Base-by-base conservation (phyloP, 331 rosid genomes). In the Acacia pycnantha region DNA sequence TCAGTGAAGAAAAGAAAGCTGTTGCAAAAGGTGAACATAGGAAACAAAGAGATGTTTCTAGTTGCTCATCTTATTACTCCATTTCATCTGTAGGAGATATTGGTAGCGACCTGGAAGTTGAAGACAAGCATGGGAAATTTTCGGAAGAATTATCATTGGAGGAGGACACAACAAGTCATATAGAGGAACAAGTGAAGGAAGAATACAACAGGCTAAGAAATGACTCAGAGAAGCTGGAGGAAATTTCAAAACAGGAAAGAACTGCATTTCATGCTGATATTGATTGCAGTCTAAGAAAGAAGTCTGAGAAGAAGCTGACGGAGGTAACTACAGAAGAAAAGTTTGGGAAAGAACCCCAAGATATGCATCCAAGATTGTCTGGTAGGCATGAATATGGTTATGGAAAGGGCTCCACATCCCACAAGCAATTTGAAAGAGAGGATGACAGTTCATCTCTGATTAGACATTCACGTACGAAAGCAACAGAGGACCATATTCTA, bases 21-120 rank as follows among this genome's bases (percentile, higher is more conserved):
- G 35, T 79, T 79, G 77, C 50, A 35, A 88, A 87, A 74, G 80
- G 73, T 77, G 87, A 91, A 41, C 86, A 21, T 48, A 79, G 87
- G 87, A 77, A 76, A 51, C 86, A 78, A 59, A 89, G 87, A 86
- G 91, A 81, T 79, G 84, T 84, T 79, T 94, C 97, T 56, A 93
- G 92, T 81, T 84, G 91, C 87, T 95, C 99, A 76, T 94, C 98
- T 82, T 93, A 90, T 88, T 90, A 92, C 85, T 88, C 99, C 44
- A 43, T 91, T 54, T 89, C 94, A 26, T 92, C 93, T 15, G 69
- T 91, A 13, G 97, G 90, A 62, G 92, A 86, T 83, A 83, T 85
- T 29, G 91, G 83, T 78, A 89, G 84, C 70, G 97, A 94, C 80
- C 22, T 48, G 24, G 97, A 94, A 79, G 90, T 86, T 82, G 83